Evolutionary conservation across 441 rosid genomes (phyloP), one percentile per base, ranked within the genome.

Genomic region (Populus tomentosa): DNA sequence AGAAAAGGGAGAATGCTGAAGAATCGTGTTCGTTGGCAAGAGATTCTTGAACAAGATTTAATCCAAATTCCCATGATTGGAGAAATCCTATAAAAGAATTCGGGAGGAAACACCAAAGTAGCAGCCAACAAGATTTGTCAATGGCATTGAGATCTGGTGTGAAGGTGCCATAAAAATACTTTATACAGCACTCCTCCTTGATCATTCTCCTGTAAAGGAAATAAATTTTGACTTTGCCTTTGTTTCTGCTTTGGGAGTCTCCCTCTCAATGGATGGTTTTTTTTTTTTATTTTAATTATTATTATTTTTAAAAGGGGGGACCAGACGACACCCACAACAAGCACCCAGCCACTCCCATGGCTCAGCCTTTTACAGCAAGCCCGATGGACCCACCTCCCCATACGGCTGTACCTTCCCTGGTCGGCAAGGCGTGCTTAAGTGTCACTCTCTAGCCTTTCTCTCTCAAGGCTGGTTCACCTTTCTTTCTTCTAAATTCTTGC

Each of bases 361-460:
- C 70, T 77, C 82, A 84, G 87, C 77, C 83, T 82, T 83, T 81
- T 80, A 79, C 84, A 70, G 82, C 77, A 66, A 42, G 68, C 82
- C 75, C 77, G 14, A 42, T 10, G 90, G 91, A 86, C 96, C 94
- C 97, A 91, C 90, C 87, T 83, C 85, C 86, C 93, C 85, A 89
- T 88, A 83, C 89, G 89, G 86, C 83, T 92, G 97, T 94, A 33
- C 85, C 92, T 87, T 84, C 83, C 81, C 82, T 78, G 75, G 74
- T 95, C 92, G 95, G 94, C 98, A 91, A 91, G 89, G 92, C 96
- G 94, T 94, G 96, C 95, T 83, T 75, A 84, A 81, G 75, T 84
- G 87, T 88, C 92, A 85, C 80, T 77, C 86, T 89, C 84, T 40
- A 7, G 42, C 10, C 65, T 69, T 53, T 66, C 40, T 38, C 63